Conservation (phyloP, 2,329 filamentous ascomycete genomes). For the Pyrenochaeta sp. region DNA sequence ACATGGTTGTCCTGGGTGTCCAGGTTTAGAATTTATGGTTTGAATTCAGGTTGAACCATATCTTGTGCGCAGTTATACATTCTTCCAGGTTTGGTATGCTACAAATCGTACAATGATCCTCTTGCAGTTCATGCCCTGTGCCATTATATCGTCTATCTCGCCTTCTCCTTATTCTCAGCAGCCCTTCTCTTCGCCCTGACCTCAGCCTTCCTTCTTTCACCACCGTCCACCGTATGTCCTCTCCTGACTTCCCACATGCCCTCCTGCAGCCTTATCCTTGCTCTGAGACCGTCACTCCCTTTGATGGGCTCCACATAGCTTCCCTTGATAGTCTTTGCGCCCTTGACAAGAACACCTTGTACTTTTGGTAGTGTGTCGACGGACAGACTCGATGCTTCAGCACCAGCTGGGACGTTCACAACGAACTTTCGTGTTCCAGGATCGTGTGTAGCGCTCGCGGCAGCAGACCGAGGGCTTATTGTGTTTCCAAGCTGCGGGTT, state of each 20-base stretch:
- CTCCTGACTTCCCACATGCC: conserved; percentile 91
- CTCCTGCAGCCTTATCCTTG: conserved; percentile 74
- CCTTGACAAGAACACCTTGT: conserved; percentile 71
- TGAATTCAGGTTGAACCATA: no score
- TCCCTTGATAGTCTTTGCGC: conserved; percentile 74
- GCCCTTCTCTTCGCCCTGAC: conserved; percentile 85
- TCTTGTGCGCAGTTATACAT: no score
- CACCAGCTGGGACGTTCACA: conserved; percentile 63
- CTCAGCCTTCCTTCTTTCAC: conserved; percentile 87
- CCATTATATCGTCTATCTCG: conserved; percentile 42
- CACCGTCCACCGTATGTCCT: conserved; percentile 93
- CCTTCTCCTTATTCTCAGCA: conserved; percentile 76
- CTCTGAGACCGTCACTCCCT: conserved; percentile 65
- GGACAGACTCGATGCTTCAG: conserved; percentile 46
- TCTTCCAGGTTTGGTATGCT: no score
- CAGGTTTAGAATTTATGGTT: no score
- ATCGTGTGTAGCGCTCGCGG: conserved; percentile 60
- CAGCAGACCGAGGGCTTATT: conserved; percentile 34
- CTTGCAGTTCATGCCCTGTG: neutral
- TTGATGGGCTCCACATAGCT: conserved; percentile 75
- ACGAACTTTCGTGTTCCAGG: conserved; percentile 65
- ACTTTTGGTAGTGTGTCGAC: conserved; percentile 63
- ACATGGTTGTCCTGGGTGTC: no score
- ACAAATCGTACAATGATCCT: neutral
- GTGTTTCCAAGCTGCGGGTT: conserved; percentile 33